Conservation (phyloP, 1,284 basidiomycete genomes). For the Cutaneotrichosporon daszewskae region DNA sequence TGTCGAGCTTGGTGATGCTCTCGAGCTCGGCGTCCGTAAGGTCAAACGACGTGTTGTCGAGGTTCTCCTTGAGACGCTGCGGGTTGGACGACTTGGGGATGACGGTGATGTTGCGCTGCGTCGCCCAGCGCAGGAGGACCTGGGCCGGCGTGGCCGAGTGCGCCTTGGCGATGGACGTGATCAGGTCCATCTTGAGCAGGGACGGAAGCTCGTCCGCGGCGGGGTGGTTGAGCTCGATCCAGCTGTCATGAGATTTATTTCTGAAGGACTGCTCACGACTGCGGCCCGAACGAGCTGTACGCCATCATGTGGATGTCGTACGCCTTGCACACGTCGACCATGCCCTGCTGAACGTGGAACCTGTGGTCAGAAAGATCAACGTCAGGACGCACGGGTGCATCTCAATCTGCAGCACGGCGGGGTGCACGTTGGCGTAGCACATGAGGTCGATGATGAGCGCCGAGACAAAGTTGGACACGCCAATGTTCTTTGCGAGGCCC, state of each 20-base stretch:
- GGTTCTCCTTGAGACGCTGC: constrained; percentile 58
- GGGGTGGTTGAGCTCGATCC: constrained; percentile 51
- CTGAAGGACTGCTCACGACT: constrained; percentile 33
- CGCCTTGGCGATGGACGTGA: constrained; percentile 52
- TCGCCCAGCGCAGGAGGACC: constrained; percentile 43
- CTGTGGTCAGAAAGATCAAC: not conserved
- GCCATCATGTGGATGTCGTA: constrained; percentile 65
- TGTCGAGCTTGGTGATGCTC: constrained; percentile 59
- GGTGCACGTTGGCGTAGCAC: constrained; percentile 64
- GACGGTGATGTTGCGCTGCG: constrained; percentile 56
- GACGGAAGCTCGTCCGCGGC: constrained; percentile 12
- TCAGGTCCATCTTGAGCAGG: constrained; percentile 49
- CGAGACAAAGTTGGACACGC: constrained; percentile 71
- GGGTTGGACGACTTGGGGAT: constrained; percentile 54
- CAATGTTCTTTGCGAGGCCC: constrained; percentile 68
- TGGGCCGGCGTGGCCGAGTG: constrained; percentile 30
- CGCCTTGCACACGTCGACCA: constrained; percentile 57
- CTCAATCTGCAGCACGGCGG: constrained; percentile 69
- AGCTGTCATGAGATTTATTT: too few relatives aligned
- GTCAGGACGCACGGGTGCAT: constrained; percentile 55
- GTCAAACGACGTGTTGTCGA: constrained; percentile 57
- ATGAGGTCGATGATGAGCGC: constrained; percentile 33
- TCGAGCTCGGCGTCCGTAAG: constrained; percentile 59
- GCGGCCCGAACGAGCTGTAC: constrained; percentile 70
- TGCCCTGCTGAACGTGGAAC: constrained; percentile 60